A percentile compares a stretch with the other conserved stretches of the same genome.
Conservation (phyloP, 495 filamentous ascomycete genomes). For the Aspergillus heteromorphus region DNA sequence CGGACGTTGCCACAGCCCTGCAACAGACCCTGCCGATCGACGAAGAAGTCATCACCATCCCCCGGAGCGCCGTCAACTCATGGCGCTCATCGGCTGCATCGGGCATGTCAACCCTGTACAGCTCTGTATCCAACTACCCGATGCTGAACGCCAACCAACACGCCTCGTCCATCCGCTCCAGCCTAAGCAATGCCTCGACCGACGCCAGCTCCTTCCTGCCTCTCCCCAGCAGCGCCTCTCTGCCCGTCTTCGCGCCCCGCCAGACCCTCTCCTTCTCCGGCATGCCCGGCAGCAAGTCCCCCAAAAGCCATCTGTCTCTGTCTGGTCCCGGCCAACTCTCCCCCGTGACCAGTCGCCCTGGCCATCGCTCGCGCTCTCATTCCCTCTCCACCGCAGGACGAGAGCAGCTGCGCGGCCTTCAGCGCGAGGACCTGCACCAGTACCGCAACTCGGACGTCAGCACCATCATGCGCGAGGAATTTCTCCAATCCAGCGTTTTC, state of each 20-base stretch:
- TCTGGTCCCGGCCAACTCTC: conserved; percentile 13
- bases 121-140: conserved; percentile 22
- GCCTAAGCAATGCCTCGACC: conserved; percentile 28
- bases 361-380: conserved; percentile 17
- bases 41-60: conserved; percentile 37
- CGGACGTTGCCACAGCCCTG: conserved; percentile 24
- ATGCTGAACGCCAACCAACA: conserved; percentile 14
- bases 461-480: conserved; percentile 37
- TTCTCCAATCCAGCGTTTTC: conserved; percentile 27
- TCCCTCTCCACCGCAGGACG: conserved; percentile 30
- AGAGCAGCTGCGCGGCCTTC: conserved; percentile 34
- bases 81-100: conserved; percentile 37
- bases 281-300: conserved; percentile 14
- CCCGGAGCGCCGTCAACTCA: conserved; percentile 32
- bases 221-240: conserved; percentile 19
- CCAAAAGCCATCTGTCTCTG: conserved; percentile 12
- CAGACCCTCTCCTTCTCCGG: conserved; percentile 16
- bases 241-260: conserved; percentile 37
- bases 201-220: conserved; percentile 30
- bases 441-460: conserved; percentile 42
- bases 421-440: conserved; percentile 33
- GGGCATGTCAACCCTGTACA: conserved; percentile 34
- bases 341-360: conserved; percentile 8
- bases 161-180: conserved; percentile 25
- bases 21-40: conserved; percentile 30